phyloP scores from a whole-genome alignment of 2,329 filamentous ascomycete genomes.

The Graphiopsis chlorocephala region DNA sequence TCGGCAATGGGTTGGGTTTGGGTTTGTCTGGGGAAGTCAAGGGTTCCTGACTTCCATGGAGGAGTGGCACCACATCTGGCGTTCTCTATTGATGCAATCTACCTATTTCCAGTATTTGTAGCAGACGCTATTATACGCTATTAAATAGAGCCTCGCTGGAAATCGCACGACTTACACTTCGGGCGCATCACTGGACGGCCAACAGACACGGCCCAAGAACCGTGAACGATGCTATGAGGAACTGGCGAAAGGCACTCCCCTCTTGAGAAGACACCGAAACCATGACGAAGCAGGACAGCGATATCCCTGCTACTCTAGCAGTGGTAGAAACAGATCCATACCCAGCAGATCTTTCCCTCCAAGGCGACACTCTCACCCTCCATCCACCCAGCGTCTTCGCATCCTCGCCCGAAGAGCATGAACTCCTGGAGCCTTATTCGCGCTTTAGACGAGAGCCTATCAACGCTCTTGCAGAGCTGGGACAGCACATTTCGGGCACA shows the following conservation, averaged over 20 bases:
- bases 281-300: background rate
- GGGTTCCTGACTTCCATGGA: background rate
- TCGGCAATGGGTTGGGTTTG: background rate
- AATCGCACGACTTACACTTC: too few species aligned
- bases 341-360: constrained; percentile 47
- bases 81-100: background rate
- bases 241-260: background rate
- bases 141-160: background rate
- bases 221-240: background rate
- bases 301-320: background rate
- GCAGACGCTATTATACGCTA: background rate
- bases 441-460: constrained; percentile 73
- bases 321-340: background rate
- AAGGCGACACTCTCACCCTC: constrained; percentile 44
- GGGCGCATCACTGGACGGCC: background rate
- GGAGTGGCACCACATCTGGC: background rate
- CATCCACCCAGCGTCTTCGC: constrained; percentile 43
- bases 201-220: background rate
- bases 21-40: background rate
- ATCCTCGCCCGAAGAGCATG: constrained; percentile 52
- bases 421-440: constrained; percentile 77
- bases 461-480: constrained; percentile 88
- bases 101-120: too few species aligned
- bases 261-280: background rate
- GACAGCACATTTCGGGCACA: constrained; percentile 84